Base-by-base conservation (phyloP, 441 rosid genomes). In the Erodium moschatum region DNA sequence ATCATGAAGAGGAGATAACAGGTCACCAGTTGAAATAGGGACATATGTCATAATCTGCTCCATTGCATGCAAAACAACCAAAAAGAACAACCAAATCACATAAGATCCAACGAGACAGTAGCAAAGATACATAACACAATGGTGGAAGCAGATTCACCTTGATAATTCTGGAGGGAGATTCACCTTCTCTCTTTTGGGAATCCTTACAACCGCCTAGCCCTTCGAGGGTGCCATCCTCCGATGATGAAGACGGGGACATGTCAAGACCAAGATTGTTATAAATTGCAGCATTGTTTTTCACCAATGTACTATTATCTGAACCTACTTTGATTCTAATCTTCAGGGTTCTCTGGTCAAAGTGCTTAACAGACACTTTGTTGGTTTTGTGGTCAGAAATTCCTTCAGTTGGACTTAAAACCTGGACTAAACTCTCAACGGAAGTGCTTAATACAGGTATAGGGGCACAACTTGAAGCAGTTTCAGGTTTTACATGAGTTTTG, bases 11-110 rank as follows among this genome's bases (percentile, higher is more conserved):
- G 95, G 95, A 6, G 95, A 89, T 72, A 85, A 70, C 71, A 89
- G 70, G 24, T 38, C 64, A 52, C 70, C 76, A 62, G 79, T 82
- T 70, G 69, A 81, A 31, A 82, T 82, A 18, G 82, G 79, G 75
- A 75, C 69, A 44, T 83, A 81, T 64, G 91, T 91, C 99, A 89
- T 91, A 63, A 78, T 83, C 98, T 94, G 89, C 82, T 79, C 75
- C 76, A 82, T 61, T 67, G 79, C 69, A 77, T 42, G 69, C 77
- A 68, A 66, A 68, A 27, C 42, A 66, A 70, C 64, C 73, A 69
- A 66, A 68, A 31, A 31, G 66, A 58, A 61, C 19, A 66, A 19
- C 11, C 38, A 35, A 20, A 61, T 61, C 65, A 61, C 10, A 61
- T 2, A 24, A 13, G 38, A 61, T 24, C 35, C 38, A 61, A 61